Base-by-base conservation (phyloP, 2,329 filamentous ascomycete genomes). In the Arthroderma uncinatum region DNA sequence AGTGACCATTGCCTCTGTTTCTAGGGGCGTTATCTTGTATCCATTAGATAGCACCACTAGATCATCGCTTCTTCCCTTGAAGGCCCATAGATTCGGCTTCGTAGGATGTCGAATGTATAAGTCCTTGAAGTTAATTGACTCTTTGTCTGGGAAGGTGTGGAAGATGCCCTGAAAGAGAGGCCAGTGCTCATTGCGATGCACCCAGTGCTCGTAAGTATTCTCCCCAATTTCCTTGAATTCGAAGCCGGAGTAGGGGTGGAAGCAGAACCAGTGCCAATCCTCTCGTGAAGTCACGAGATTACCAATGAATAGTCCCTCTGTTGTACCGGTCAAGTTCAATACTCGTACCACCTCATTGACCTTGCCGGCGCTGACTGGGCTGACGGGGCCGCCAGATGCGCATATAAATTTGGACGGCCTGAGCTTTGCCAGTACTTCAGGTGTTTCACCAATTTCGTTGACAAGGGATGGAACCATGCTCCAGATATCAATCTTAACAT, bases 241-340 rank as follows among this genome's bases (percentile, higher is more conserved):
- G n/a, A 56, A 47, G 1, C 54, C 54, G 4, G 54, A 33, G 8
- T 48, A 48, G 6, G 47, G 47, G 14, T 56, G 54, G 25, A 44
- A 56, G 19, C 19, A 56, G 40, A 56, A 56, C 19, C 30, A 56
- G 9, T 36, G n/a, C 54, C 54, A 56, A 16, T 56, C 54, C 19
- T 56, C 54, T 14, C 21, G 19, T 21, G n/a, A 4, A 9, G 33
- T 23, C 10, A 48, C n/a, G 9, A 56, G 40, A 12, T 33, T 56
- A 3, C 37, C 37, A 19, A 34, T 25, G 23, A 48, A 44, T 1
- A 48, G 37, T 5, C 37, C 40, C 19, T 56, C 54, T 7, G 54
- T 34, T 6, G 54, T 48, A 7, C 54, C 54, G 4, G 47, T 50
- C 25, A 48, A 34, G 14, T 47, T 44, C n/a, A 36, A 21, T 10